phyloP scores from a whole-genome alignment of 2,329 filamentous ascomycete species.

The Pseudogymnoascus sp. region DNA sequence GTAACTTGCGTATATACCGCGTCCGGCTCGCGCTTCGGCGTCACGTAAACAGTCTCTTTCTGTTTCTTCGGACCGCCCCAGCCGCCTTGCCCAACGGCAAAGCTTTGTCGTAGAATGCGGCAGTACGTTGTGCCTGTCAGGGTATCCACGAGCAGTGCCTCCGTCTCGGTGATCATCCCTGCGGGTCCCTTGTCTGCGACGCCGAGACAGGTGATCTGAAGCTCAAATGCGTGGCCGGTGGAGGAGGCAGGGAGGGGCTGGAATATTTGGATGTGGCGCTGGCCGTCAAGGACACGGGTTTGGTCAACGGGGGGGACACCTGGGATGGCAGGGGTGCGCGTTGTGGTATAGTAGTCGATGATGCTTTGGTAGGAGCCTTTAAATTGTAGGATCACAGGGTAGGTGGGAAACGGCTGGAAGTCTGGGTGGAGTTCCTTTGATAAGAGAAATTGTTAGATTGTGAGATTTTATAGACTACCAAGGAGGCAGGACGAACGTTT shows the following conservation, averaged over 20 bases:
- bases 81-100: conserved; percentile 40
- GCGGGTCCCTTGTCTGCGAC: conserved; percentile 39
- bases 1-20: conserved; percentile 33
- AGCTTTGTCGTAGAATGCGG: conserved; percentile 34
- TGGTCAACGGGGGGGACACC: conserved; percentile 36
- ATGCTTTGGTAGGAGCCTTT: conserved; percentile 40
- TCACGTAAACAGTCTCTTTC: conserved; percentile 25
- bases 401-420: background rate
- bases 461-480: background rate
- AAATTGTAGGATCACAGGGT: conserved; percentile 38
- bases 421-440: background rate
- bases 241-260: conserved; percentile 31
- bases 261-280: conserved; percentile 35
- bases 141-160: conserved; percentile 33
- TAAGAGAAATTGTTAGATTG: background rate
- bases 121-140: conserved; percentile 34
- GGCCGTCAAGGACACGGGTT: conserved; percentile 36
- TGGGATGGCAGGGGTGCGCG: conserved; percentile 30
- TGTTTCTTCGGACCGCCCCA: conserved; percentile 38
- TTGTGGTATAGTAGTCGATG: conserved; percentile 35
- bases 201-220: conserved; percentile 35
- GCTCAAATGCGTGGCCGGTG: conserved; percentile 32
- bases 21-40: conserved; percentile 33
- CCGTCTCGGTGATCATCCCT: conserved; percentile 37
- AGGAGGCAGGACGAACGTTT: background rate